Percentiles rank a stretch among this genome's conserved stretches.
Conservation (phyloP, 805 yeast genomes). For the Huiozyma naganishii region DNA sequence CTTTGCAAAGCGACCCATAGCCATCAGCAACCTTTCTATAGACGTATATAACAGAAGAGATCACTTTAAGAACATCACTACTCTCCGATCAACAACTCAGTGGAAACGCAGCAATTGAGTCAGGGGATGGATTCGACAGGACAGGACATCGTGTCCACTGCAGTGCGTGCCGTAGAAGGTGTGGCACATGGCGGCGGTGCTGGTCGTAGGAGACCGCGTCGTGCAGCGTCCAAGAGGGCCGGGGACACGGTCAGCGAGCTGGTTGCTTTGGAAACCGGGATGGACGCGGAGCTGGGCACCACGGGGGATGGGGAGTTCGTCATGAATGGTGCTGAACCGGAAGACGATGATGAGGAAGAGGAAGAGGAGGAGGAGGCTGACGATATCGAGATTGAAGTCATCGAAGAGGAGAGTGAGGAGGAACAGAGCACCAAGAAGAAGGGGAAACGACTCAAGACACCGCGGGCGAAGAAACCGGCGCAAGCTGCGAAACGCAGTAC, state of each 20-base stretch:
- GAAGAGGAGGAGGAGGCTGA: slow-evolving; percentile 9
- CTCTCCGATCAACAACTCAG: no score
- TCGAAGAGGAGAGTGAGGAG: slow-evolving; percentile 1
- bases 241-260: slow-evolving; percentile 1
- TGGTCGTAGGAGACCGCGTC: slow-evolving; percentile 6
- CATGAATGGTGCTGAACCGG: slow-evolving; percentile 4
- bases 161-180: no score
- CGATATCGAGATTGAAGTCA: slow-evolving; percentile 2
- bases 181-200: no score
- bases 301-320: slow-evolving; percentile 5
- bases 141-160: no score
- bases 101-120: no score
- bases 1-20: slow-evolving; percentile 5
- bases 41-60: no score
- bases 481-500: slow-evolving; percentile 10
- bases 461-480: not conserved
- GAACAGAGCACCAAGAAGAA: not conserved
- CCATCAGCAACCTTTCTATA: not conserved
- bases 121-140: no score
- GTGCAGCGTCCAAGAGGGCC: slow-evolving; percentile 4
- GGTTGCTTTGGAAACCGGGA: not conserved
- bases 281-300: slow-evolving; percentile 1
- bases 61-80: no score
- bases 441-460: not conserved
- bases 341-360: slow-evolving; percentile 5